Conservation (phyloP, 352 stramenopile genomes). For the Thalassiosira mediterranea region DNA sequence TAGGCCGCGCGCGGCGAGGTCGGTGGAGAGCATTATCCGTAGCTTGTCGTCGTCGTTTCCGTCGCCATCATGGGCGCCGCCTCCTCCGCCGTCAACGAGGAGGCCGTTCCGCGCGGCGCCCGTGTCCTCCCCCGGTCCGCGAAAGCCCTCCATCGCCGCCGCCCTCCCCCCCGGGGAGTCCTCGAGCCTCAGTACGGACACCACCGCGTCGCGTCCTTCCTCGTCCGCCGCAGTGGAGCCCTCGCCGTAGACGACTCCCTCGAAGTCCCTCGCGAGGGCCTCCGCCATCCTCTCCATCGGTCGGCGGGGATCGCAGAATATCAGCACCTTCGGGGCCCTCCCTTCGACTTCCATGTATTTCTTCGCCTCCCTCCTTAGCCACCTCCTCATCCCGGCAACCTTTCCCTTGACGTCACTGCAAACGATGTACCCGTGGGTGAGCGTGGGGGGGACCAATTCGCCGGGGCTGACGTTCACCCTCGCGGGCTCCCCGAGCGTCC, state of each 20-base stretch:
- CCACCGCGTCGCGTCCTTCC: slow-evolving; percentile 43
- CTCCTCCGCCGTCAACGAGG: not conserved
- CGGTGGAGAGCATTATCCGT: slow-evolving; percentile 91
- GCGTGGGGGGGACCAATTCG: slow-evolving; percentile 69
- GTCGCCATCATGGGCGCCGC: slow-evolving; percentile 2
- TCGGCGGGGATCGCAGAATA: slow-evolving; percentile 73
- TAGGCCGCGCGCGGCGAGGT: slow-evolving; percentile 92
- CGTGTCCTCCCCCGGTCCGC: slow-evolving; percentile 25
- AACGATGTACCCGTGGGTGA: slow-evolving; percentile 74
- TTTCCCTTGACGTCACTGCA: slow-evolving; percentile 66
- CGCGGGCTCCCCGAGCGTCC: slow-evolving; percentile 74
- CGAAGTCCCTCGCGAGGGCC: slow-evolving; percentile 53
- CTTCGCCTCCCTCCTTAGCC: slow-evolving; percentile 58
- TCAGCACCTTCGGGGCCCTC: slow-evolving; percentile 57
- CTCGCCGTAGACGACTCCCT: slow-evolving; percentile 60
- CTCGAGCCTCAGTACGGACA: slow-evolving; percentile 67
- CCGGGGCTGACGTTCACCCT: slow-evolving; percentile 71
- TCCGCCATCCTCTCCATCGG: slow-evolving; percentile 68
- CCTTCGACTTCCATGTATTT: not conserved
- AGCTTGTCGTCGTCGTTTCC: slow-evolving; percentile 63
- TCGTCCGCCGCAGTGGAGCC: slow-evolving; percentile 28
- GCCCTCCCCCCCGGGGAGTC: slow-evolving; percentile 64
- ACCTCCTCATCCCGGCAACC: slow-evolving; percentile 58
- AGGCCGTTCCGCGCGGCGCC: slow-evolving; percentile 1
- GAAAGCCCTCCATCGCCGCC: slow-evolving; percentile 74